These are phyloP conservation scores for Syzygium grande DNA, from an alignment of 345 rosid genomes.

Conservation along the genomic window DNA sequence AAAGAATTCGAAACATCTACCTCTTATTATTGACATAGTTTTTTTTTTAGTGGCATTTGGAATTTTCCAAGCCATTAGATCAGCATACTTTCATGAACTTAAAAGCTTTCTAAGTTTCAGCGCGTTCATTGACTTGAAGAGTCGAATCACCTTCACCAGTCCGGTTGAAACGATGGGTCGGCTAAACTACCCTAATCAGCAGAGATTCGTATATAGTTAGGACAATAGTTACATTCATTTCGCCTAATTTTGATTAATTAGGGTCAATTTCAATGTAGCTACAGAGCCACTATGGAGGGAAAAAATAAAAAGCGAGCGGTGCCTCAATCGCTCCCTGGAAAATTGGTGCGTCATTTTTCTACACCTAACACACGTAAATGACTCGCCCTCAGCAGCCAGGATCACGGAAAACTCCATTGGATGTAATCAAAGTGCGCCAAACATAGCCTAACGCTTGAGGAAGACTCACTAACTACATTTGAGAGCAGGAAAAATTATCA, in stretches of 20 bases:
- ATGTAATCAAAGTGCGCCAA: neutral
- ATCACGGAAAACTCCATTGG: neutral
- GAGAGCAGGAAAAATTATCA: neutral
- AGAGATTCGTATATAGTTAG: neutral
- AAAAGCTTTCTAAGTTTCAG: neutral
- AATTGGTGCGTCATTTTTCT: neutral
- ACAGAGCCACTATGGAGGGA: neutral
- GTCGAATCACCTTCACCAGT: neutral
- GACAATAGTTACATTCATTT: neutral
- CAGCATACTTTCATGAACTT: neutral
- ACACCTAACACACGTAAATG: neutral
- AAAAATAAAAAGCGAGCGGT: neutral
- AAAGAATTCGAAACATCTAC: neutral
- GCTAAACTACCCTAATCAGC: neutral
- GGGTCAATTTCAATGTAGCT: neutral
- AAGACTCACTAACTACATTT: neutral
- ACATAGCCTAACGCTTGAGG: neutral
- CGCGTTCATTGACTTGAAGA: neutral
- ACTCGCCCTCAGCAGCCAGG: neutral
- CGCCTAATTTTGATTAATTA: neutral
- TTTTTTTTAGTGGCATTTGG: neutral
- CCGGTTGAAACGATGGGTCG: neutral
- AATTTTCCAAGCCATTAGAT: neutral
- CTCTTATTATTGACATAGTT: neutral
- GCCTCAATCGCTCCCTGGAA: neutral